phyloP scores from a whole-genome alignment of 2,329 filamentous ascomycete species.

The Pseudogymnoascus pannorum region DNA sequence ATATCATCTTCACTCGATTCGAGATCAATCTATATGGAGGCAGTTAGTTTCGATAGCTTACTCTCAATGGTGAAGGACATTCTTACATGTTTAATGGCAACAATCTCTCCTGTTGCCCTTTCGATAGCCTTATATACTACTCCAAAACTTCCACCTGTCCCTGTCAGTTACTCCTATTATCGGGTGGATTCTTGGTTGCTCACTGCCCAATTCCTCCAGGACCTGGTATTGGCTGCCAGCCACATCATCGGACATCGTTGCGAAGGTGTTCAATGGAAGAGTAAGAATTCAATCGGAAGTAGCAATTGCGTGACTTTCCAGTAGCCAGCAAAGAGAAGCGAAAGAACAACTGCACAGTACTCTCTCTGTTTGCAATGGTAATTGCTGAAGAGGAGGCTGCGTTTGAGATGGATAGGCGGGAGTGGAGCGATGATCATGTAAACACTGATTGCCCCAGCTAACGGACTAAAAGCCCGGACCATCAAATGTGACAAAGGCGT shows the following conservation, averaged over 20 bases:
- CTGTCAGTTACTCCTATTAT: background rate
- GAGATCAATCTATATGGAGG: conserved; percentile 76
- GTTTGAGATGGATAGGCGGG: conserved; percentile 4
- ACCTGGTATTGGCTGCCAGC: conserved; percentile 88
- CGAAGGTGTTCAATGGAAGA: background rate
- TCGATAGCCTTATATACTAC: conserved; percentile 97
- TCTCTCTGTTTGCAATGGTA: conserved; percentile 3
- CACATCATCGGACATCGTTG: conserved; percentile 47
- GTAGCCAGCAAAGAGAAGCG: background rate
- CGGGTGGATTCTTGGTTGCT: conserved; percentile 33
- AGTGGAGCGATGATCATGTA: conserved; percentile 8
- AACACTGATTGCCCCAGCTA: conserved; percentile 6
- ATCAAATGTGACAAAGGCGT: background rate
- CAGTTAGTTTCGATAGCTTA: conserved; percentile 14
- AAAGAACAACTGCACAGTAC: background rate
- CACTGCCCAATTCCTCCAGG: conserved; percentile 91
- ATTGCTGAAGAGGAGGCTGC: background rate
- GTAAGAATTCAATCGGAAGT: conserved; percentile 5
- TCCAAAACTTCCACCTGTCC: conserved; percentile 85
- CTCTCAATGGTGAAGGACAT: conserved; percentile 14
- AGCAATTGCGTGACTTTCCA: conserved; percentile 6
- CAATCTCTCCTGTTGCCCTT: conserved; percentile 79
- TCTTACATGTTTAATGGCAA: conserved; percentile 91
- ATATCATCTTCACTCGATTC: conserved; percentile 99
- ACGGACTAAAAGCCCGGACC: conserved; percentile 6